Percentiles rank a stretch among this genome's conserved stretches.
Conservation (phyloP, 768 basidiomycete species). For the Xanthoconium purpureum region DNA sequence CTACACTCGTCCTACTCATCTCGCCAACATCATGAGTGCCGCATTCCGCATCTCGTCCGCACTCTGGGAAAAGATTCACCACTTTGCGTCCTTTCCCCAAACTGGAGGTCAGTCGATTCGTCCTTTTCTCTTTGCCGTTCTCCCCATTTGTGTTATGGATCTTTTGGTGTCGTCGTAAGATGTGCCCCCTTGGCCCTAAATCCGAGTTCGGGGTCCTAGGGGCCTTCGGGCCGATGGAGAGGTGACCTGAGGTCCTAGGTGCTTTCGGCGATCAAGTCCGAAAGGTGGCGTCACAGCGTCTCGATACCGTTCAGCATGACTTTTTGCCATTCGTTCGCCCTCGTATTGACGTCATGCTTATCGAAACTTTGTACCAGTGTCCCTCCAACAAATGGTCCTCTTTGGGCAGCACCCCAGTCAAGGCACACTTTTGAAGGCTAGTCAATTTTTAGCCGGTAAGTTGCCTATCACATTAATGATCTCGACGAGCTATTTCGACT, state of each 20-base stretch:
- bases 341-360: conserved; percentile 7
- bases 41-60: conserved; percentile 69
- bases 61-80: conserved; percentile 88
- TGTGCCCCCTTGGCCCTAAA: neutral
- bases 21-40: conserved; percentile 33
- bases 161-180: neutral
- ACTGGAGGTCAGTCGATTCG: conserved; percentile 66
- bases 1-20: neutral
- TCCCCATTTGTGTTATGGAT: no score
- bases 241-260: no score
- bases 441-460: conserved; percentile 18
- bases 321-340: neutral
- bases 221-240: neutral
- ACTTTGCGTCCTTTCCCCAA: conserved; percentile 89
- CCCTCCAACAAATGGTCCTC: conserved; percentile 17
- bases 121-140: neutral
- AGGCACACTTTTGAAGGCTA: conserved; percentile 16
- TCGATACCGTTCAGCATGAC: no score
- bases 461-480: neutral
- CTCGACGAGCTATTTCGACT: neutral
- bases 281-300: no score
- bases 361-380: conserved; percentile 1
- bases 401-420: conserved; percentile 19
- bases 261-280: no score
- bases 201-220: neutral